phyloP scores from a whole-genome alignment of 1,284 basidiomycete genomes.

The Cutaneotrichosporon sp. region DNA sequence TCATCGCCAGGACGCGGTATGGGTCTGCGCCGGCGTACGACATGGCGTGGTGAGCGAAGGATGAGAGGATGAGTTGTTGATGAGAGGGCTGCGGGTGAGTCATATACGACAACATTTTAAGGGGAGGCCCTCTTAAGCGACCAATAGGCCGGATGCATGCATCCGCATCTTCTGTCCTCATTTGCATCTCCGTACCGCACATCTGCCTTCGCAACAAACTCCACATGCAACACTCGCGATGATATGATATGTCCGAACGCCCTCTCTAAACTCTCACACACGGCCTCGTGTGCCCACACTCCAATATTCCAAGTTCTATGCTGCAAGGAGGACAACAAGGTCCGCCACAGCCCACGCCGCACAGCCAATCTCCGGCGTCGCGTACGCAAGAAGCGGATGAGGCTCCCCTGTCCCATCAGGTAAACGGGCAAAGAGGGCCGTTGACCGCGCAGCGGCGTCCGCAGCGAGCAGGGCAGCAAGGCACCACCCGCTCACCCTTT shows the following conservation, averaged over 20 bases:
- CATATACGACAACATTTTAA: too few relatives aligned
- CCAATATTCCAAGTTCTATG: not conserved
- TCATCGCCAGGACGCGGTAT: conserved; percentile 18
- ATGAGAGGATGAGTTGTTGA: not conserved
- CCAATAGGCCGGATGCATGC: too few relatives aligned
- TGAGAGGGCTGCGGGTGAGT: too few relatives aligned
- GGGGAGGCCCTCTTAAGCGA: too few relatives aligned
- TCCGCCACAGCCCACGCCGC: conserved; percentile 10
- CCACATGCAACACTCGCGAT: too few relatives aligned
- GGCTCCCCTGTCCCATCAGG: too few relatives aligned
- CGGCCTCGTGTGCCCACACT: not conserved
- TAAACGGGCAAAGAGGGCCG: conserved; percentile 1
- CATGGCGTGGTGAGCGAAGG: not conserved
- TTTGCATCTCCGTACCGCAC: too few relatives aligned
- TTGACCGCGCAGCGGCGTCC: conserved; percentile 4
- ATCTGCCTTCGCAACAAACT: too few relatives aligned
- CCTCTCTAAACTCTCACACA: too few relatives aligned
- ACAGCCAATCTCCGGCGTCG: conserved; percentile 5
- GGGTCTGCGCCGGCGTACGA: conserved; percentile 12
- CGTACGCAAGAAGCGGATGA: too few relatives aligned
- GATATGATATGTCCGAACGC: too few relatives aligned
- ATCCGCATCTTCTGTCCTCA: too few relatives aligned
- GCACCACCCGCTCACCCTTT: not conserved
- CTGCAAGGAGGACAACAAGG: conserved; percentile 4
- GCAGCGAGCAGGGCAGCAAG: conserved; percentile 7